A percentile compares a stretch with the other conserved stretches of the same genome.
These are phyloP conservation scores for Lasiodiplodia gonubiensis DNA, from an alignment of 2,329 filamentous ascomycete genomes.

Conservation along the genomic window DNA sequence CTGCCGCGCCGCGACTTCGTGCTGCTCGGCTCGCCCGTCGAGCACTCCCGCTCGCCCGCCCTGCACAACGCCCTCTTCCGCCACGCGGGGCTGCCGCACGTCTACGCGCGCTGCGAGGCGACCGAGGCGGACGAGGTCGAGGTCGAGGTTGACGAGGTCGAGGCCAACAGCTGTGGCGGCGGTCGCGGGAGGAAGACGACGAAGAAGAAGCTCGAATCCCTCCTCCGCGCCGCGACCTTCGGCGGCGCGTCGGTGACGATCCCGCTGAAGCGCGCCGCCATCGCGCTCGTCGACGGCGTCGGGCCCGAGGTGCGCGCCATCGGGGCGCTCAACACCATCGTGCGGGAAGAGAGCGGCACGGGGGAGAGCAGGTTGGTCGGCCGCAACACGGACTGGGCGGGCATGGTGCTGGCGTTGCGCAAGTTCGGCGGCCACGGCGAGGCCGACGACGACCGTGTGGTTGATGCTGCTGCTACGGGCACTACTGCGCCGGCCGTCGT, in stretches of 20 bases:
- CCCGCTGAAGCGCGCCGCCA: constrained; percentile 84
- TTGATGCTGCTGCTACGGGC: too few relatives aligned
- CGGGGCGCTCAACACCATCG: constrained; percentile 93
- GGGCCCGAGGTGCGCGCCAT: constrained; percentile 80
- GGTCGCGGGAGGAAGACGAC: too few relatives aligned
- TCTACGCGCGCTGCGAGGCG: constrained; percentile 80
- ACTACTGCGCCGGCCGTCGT: too few relatives aligned
- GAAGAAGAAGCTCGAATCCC: constrained; percentile 55
- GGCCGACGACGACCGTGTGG: constrained; percentile 51
- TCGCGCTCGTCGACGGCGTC: constrained; percentile 72
- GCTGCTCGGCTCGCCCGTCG: constrained; percentile 85
- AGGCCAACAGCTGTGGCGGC: too few relatives aligned
- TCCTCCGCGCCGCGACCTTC: constrained; percentile 76
- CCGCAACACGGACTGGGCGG: constrained; percentile 95
- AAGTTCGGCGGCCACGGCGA: constrained; percentile 61
- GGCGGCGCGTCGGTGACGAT: constrained; percentile 96
- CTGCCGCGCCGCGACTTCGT: constrained; percentile 80
- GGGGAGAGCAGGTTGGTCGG: constrained; percentile 68
- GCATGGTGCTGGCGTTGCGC: constrained; percentile 81
- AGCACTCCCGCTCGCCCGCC: constrained; percentile 80
- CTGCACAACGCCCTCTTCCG: constrained; percentile 87
- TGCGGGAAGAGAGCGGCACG: constrained; percentile 60
- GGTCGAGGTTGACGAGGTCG: too few relatives aligned
- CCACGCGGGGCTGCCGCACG: constrained; percentile 78
- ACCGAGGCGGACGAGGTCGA: constrained; percentile 50